phyloP scores from a whole-genome alignment of 176 grass and related monocot species.

The Juncus inflexus region DNA sequence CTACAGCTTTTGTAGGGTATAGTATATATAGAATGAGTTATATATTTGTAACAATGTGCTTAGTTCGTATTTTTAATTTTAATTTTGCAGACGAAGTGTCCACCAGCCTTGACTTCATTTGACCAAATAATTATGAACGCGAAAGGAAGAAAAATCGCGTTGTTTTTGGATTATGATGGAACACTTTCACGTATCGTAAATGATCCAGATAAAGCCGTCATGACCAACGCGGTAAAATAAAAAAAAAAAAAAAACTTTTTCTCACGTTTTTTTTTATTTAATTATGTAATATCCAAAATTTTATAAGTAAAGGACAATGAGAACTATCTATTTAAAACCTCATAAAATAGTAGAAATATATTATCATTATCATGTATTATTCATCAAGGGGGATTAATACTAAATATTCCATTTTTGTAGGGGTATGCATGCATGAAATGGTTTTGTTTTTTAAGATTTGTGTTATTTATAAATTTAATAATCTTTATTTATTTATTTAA shows the following conservation, averaged over 20 bases:
- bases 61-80: conserved; percentile 8
- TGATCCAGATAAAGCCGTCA: conserved; percentile 72
- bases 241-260: too few relatives aligned
- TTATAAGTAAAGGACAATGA: neutral
- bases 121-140: conserved; percentile 50
- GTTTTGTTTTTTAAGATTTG: too few relatives aligned
- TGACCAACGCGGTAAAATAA: conserved; percentile 61
- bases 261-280: neutral
- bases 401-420: too few relatives aligned
- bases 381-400: too few relatives aligned
- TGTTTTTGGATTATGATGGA: conserved; percentile 87
- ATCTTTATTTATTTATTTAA: neutral
- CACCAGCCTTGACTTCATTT: conserved; percentile 74
- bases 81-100: conserved; percentile 50
- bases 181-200: conserved; percentile 82
- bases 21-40: neutral
- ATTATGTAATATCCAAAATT: neutral
- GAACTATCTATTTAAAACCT: too few relatives aligned
- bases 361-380: too few relatives aligned
- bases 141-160: conserved; percentile 59
- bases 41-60: conserved; percentile 22
- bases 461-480: neutral
- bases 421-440: too few relatives aligned
- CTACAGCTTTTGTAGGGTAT: conserved; percentile 6
- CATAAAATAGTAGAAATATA: too few relatives aligned